Conservation (phyloP, 352 stramenopile genomes). For the Salisapilia sapeloensis region DNA sequence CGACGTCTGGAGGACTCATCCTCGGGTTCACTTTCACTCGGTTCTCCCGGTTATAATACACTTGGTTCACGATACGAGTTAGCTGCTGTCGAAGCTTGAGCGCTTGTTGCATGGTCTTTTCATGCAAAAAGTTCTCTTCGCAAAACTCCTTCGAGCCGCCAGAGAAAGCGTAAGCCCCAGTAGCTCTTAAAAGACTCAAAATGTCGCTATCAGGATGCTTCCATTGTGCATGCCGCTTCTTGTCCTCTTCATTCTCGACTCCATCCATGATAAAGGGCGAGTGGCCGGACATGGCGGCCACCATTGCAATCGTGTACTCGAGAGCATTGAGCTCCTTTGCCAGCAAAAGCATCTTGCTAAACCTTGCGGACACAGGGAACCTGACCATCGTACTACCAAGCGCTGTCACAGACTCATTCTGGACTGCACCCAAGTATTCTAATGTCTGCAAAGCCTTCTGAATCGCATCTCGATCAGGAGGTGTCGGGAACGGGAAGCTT, state of each 20-base stretch:
- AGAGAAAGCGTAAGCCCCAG: constrained; percentile 59
- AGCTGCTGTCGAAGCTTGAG: constrained; percentile 71
- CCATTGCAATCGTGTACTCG: constrained; percentile 72
- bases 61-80: constrained; percentile 62
- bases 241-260: constrained; percentile 15
- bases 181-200: constrained; percentile 53
- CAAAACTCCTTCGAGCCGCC: constrained; percentile 48
- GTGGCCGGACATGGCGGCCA: constrained; percentile 55
- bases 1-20: constrained; percentile 44
- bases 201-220: constrained; percentile 69
- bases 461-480: constrained; percentile 79
- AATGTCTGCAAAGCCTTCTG: constrained; percentile 77
- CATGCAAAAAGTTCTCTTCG: constrained; percentile 56
- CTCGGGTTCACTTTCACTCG: constrained; percentile 30
- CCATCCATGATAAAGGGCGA: constrained; percentile 60
- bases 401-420: constrained; percentile 55
- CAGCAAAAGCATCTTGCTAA: constrained; percentile 84
- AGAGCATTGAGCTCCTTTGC: constrained; percentile 47
- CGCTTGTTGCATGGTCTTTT: constrained; percentile 82
- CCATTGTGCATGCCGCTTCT: constrained; percentile 41
- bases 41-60: constrained; percentile 21
- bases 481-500: constrained; percentile 93
- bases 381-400: constrained; percentile 68
- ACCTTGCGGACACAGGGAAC: constrained; percentile 73
- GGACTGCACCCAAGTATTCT: constrained; percentile 55